A percentile compares a stretch with the other conserved stretches of the same genome.
These are phyloP conservation scores for Polyporus arcularius DNA, from an alignment of 768 basidiomycete genomes.

Conservation along the genomic window DNA sequence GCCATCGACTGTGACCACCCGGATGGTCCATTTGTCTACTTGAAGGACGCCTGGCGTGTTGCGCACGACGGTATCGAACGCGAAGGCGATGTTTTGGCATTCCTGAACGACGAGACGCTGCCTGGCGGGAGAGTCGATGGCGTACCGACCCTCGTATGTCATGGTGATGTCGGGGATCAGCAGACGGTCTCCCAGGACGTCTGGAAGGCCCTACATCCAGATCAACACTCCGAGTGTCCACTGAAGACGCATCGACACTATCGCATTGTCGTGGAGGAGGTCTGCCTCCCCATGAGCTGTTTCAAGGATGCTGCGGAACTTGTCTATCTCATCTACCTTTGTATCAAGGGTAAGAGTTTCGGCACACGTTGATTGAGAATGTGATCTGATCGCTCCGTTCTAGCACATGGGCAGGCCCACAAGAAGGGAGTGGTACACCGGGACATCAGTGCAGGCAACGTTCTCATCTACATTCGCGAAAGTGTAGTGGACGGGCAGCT, in stretches of 20 bases:
- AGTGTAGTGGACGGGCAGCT: background rate
- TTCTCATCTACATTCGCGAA: background rate
- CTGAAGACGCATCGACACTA: conserved; percentile 6
- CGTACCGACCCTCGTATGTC: background rate
- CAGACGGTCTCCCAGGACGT: background rate
- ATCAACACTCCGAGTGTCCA: background rate
- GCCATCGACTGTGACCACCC: background rate
- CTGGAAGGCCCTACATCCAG: background rate
- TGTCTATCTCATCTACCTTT: background rate
- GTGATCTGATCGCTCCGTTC: background rate
- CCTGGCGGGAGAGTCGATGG: background rate
- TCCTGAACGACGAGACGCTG: background rate
- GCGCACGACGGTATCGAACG: background rate
- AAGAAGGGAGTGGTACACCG: conserved; percentile 4
- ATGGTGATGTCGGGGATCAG: conserved; percentile 2
- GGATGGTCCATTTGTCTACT: background rate
- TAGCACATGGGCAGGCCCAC: background rate
- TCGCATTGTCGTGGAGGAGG: conserved; percentile 9
- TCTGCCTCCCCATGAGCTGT: background rate
- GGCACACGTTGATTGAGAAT: no score
- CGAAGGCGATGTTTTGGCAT: conserved; percentile 1
- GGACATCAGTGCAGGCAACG: conserved; percentile 15
- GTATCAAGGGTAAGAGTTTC: background rate
- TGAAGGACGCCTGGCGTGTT: conserved; percentile 10
- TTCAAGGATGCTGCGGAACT: background rate